These are phyloP conservation scores for Logfia minima DNA, from an alignment of 129 eudicot species.

Conservation along the genomic window DNA sequence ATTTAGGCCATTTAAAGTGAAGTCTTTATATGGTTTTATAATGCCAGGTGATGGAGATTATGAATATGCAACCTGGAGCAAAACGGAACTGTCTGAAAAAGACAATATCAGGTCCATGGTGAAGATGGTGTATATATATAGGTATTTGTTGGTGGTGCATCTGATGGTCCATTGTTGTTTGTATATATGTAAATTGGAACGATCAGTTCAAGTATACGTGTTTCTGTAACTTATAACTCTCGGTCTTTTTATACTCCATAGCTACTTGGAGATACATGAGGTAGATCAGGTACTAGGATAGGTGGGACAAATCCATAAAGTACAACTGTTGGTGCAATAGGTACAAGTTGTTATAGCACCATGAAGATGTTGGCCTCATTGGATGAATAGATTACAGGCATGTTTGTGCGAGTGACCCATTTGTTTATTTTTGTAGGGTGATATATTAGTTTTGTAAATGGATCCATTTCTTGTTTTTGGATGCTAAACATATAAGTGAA, in stretches of 20 bases:
- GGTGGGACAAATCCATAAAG: background rate
- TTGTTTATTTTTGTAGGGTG: conserved; percentile 26
- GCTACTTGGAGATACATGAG: conserved; percentile 20
- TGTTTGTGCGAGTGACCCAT: conserved; percentile 1
- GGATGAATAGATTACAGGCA: conserved; percentile 15
- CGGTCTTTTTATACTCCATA: conserved; percentile 12
- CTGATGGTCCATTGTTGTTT: conserved; percentile 7
- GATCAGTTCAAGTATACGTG: conserved; percentile 16
- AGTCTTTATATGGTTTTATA: background rate
- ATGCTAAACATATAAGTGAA: background rate
- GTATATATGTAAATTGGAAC: conserved; percentile 27
- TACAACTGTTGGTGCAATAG: conserved; percentile 13
- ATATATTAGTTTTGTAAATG: conserved; percentile 13
- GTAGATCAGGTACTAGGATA: conserved; percentile 12
- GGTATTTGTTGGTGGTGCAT: conserved; percentile 5
- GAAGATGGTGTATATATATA: conserved; percentile 25
- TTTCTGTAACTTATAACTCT: conserved; percentile 19
- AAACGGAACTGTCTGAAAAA: conserved; percentile 67
- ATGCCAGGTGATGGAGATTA: conserved; percentile 65
- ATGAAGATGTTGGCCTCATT: conserved; percentile 13
- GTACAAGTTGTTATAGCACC: conserved; percentile 10
- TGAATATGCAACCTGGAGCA: conserved; percentile 48
- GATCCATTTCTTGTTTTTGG: background rate
- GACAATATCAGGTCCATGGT: conserved; percentile 90
- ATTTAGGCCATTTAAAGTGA: background rate